Base-by-base conservation (phyloP, 2,329 filamentous ascomycete species). In the Penicillium aurantiogriseum region DNA sequence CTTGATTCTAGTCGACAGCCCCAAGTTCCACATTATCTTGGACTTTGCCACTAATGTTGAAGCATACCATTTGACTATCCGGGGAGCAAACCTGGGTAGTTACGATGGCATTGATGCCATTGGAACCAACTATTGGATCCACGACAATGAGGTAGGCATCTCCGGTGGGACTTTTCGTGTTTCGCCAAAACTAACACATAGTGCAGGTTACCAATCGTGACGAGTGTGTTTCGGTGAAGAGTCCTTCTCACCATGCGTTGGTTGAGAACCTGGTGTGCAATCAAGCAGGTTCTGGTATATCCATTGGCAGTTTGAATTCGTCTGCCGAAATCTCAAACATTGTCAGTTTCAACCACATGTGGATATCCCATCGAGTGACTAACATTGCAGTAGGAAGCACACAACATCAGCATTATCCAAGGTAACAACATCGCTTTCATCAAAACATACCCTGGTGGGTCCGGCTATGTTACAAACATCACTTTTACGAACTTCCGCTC, bases 401-500 rank as follows among this genome's bases (percentile, higher is more conserved):
- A 67, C 15, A 76, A 76, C 39, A 75, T 76, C 38, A 71, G 66
- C 42, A 70, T 73, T 21, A 70, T 72, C 17, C 66, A 81, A 51
- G 72, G 70, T 4, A 76, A 70, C 48, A 70, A 75, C 44, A 73
- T 76, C 27, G 62, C 69, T 17, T 74, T 76, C 52, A 76, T 76
- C 61, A 76, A 76, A 55, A 75, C 74, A 10, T 76, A 71, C 55
- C 74, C 74, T 0, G 74, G 74, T 4, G 74, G 74, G 15, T 72
- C 69, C 0, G 73, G 73, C 25, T 75, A 74, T 48, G 72, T 76
- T 19, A 71, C 65, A 25, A 69, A 76, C 50, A 62, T 70, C 5
- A 66, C 69, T 0, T 76, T 75, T 46, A 67, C 71, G 4, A 68
- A 67, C 44, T 70, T 69, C 49, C 65, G 66, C 2, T 69, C 67